phyloP scores from a whole-genome alignment of 192 early-diverging fungal genomes.

The Chytriomyces sp. region DNA sequence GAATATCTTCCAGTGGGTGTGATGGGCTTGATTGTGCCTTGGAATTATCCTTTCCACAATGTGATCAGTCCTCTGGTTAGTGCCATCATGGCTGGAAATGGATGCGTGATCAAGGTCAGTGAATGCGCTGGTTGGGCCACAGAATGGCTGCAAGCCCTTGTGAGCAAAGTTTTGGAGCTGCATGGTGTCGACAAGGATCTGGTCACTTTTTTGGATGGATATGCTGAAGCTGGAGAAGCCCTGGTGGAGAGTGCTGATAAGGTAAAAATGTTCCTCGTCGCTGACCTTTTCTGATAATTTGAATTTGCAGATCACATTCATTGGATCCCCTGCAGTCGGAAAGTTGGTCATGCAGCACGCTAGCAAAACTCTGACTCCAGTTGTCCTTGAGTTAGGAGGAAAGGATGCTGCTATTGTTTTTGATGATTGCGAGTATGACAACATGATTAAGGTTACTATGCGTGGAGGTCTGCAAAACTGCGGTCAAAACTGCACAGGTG shows the following conservation, averaged over 20 bases:
- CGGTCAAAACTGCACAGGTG: constrained; percentile 77
- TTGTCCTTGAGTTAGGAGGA: constrained; percentile 87
- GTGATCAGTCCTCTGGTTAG: constrained; percentile 75
- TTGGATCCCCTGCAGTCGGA: constrained; percentile 83
- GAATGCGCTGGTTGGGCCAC: constrained; percentile 87
- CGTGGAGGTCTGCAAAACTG: constrained; percentile 85
- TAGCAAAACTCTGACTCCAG: constrained; percentile 72
- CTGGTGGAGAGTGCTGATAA: constrained; percentile 55
- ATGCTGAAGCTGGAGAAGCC: constrained; percentile 77
- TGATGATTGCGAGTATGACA: constrained; percentile 68
- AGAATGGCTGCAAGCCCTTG: constrained; percentile 64
- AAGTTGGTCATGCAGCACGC: constrained; percentile 74
- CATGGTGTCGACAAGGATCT: constrained; percentile 78
- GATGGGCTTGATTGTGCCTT: constrained; percentile 78
- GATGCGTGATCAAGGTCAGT: constrained; percentile 80
- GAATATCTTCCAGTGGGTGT: constrained; percentile 82
- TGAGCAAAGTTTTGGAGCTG: constrained; percentile 66
- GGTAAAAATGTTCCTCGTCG: constrained; percentile 21
- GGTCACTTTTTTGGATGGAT: constrained; percentile 79
- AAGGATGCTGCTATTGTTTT: constrained; percentile 87
- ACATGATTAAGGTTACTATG: constrained; percentile 73
- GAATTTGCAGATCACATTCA: constrained; percentile 74
- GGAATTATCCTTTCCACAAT: constrained; percentile 81
- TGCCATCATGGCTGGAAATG: constrained; percentile 83
- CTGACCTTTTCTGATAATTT: neutral